Evolutionary conservation across 768 basidiomycete genomes (phyloP).

Genomic region (Xanthoconium purpureum): DNA sequence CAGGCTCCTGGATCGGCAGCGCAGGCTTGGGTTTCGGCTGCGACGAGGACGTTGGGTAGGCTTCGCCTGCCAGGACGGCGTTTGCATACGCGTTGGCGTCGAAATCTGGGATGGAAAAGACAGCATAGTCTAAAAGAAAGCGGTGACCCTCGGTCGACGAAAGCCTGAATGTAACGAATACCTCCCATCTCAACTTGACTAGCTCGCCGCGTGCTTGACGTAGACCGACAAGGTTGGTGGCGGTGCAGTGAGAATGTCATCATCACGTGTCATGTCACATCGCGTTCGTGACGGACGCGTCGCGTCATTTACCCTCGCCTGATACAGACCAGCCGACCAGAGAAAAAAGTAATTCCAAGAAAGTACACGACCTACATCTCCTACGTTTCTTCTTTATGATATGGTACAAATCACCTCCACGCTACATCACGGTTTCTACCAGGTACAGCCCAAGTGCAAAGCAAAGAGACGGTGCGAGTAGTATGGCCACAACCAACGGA

Average conservation of each 20-base stretch:
- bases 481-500: slow-evolving; percentile 8
- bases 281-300: slow-evolving; percentile 30
- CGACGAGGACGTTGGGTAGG: slow-evolving; percentile 49
- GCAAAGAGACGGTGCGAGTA: slow-evolving; percentile 19
- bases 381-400: slow-evolving; percentile 11
- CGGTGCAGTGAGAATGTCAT: slow-evolving; percentile 16
- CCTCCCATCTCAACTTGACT: slow-evolving; percentile 19
- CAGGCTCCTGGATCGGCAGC: slow-evolving; percentile 44
- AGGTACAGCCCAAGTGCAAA: slow-evolving; percentile 21
- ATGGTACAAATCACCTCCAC: slow-evolving; percentile 23
- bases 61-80: slow-evolving; percentile 79
- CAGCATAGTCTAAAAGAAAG: slow-evolving; percentile 56
- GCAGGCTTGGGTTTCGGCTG: slow-evolving; percentile 19
- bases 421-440: slow-evolving; percentile 13
- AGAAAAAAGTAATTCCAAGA: slow-evolving; percentile 17
- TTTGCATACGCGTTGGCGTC: slow-evolving; percentile 91
- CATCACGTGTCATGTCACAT: slow-evolving; percentile 30
- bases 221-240: slow-evolving; percentile 4
- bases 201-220: neutral
- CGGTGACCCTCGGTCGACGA: neutral
- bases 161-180: slow-evolving; percentile 3
- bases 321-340: neutral
- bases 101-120: slow-evolving; percentile 73
- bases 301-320: slow-evolving; percentile 2
- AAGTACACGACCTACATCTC: slow-evolving; percentile 14